These are phyloP conservation scores for Diaporthe velutina DNA, from an alignment of 2,329 filamentous ascomycete species.

Conservation along the genomic window DNA sequence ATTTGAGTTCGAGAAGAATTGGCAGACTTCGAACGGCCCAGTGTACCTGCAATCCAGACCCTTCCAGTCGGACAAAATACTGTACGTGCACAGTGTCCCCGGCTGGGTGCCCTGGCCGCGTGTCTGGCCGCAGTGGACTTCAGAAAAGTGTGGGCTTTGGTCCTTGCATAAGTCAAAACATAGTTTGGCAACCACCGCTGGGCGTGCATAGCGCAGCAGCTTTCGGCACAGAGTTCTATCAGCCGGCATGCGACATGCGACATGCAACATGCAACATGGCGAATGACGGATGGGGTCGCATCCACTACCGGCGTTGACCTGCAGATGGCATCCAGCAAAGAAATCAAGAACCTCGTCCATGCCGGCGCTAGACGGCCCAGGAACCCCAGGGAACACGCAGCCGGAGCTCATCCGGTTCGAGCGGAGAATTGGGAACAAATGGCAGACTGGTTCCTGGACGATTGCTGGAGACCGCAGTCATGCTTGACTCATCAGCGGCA, in stretches of 20 bases:
- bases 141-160: conserved; percentile 7
- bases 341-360: conserved; percentile 21
- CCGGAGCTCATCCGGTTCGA: conserved; percentile 35
- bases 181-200: conserved; percentile 17
- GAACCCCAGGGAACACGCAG: neutral
- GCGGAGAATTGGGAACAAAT: conserved; percentile 36
- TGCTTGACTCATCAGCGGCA: conserved; percentile 35
- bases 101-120: conserved; percentile 35
- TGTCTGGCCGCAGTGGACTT: conserved; percentile 39
- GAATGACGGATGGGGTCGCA: conserved; percentile 35
- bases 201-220: conserved; percentile 17
- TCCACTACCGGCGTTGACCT: conserved; percentile 34
- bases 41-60: neutral
- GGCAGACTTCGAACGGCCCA: conserved; percentile 6
- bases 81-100: conserved; percentile 2
- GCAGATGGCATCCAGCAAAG: conserved; percentile 17
- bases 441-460: conserved; percentile 22
- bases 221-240: conserved; percentile 36
- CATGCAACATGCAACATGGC: conserved; percentile 36
- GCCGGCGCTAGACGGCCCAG: conserved; percentile 27
- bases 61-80: conserved; percentile 2
- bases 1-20: conserved; percentile 30
- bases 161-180: conserved; percentile 14
- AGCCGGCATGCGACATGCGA: conserved; percentile 38
- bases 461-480: conserved; percentile 26